These are phyloP conservation scores for Glutinoglossum americanum DNA, from an alignment of 495 filamentous ascomycete genomes.

Conservation along the genomic window DNA sequence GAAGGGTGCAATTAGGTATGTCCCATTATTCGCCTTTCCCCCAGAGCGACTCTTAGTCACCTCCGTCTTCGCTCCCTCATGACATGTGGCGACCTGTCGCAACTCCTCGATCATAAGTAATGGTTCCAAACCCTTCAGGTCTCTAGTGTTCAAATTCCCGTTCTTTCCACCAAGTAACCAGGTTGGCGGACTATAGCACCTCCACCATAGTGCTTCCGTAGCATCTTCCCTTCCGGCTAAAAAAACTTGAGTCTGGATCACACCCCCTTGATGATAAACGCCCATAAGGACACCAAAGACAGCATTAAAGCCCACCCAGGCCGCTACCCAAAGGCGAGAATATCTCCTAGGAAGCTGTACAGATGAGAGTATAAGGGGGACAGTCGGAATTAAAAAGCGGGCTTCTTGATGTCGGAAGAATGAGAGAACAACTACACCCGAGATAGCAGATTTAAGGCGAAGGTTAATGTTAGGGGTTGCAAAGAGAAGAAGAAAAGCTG, in stretches of 20 bases:
- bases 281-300: conserved; percentile 69
- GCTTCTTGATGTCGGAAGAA: conserved; percentile 87
- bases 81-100: conserved; percentile 34
- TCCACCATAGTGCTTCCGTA: conserved; percentile 82
- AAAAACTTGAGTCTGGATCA: conserved; percentile 56
- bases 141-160: conserved; percentile 38
- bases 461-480: conserved; percentile 30
- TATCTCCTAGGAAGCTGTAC: conserved; percentile 39
- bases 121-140: conserved; percentile 64
- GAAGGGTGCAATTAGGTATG: conserved; percentile 19
- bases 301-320: conserved; percentile 73
- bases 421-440: conserved; percentile 59
- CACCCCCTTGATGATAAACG: conserved; percentile 79
- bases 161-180: conserved; percentile 74
- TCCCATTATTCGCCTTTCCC: conserved; percentile 3
- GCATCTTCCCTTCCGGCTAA: conserved; percentile 24
- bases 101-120: conserved; percentile 37
- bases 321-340: conserved; percentile 32
- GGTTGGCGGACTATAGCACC: conserved; percentile 82
- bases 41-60: conserved; percentile 1
- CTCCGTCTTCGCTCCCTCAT: conserved; percentile 8
- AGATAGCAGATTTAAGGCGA: conserved; percentile 55
- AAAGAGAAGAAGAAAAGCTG: conserved; percentile 47
- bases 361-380: conserved; percentile 76
- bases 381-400: conserved; percentile 69